phyloP scores from a whole-genome alignment of 441 rosid genomes.

The Pelargonium citronellum region DNA sequence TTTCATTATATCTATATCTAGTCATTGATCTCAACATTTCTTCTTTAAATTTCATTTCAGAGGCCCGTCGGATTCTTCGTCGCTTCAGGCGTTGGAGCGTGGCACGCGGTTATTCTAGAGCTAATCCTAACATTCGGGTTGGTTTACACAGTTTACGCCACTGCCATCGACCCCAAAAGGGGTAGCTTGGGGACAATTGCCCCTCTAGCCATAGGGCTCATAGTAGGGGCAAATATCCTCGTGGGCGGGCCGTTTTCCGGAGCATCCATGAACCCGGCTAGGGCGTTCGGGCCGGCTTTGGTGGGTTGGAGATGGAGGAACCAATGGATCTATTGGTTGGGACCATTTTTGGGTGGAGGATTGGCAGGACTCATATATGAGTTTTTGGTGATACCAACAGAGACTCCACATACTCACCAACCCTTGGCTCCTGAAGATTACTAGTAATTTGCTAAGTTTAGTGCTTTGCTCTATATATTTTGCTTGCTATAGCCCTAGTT shows the following conservation, averaged over 20 bases:
- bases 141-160: conserved; percentile 58
- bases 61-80: conserved; percentile 61
- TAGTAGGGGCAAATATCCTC: conserved; percentile 63
- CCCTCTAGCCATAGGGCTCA: conserved; percentile 60
- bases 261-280: conserved; percentile 75
- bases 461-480: too few species aligned
- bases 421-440: conserved; percentile 82
- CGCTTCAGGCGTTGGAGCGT: conserved; percentile 47
- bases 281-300: conserved; percentile 78
- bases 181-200: conserved; percentile 69
- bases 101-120: conserved; percentile 53
- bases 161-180: conserved; percentile 66
- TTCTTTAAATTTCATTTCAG: conserved; percentile 28
- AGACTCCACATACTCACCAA: conserved; percentile 59
- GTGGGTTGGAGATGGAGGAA: conserved; percentile 84
- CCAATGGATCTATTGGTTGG: conserved; percentile 88
- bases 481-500: too few species aligned
- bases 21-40: too few species aligned
- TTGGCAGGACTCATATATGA: conserved; percentile 61
- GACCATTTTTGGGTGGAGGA: conserved; percentile 64
- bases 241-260: conserved; percentile 78
- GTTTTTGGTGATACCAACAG: conserved; percentile 53
- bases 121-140: conserved; percentile 55
- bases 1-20: too few species aligned
- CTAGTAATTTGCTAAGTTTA: conserved; percentile 22